A percentile compares a stretch with the other conserved stretches of the same genome.
phyloP scores from a whole-genome alignment of 352 stramenopile genomes.

The Globisporangium viniferum region DNA sequence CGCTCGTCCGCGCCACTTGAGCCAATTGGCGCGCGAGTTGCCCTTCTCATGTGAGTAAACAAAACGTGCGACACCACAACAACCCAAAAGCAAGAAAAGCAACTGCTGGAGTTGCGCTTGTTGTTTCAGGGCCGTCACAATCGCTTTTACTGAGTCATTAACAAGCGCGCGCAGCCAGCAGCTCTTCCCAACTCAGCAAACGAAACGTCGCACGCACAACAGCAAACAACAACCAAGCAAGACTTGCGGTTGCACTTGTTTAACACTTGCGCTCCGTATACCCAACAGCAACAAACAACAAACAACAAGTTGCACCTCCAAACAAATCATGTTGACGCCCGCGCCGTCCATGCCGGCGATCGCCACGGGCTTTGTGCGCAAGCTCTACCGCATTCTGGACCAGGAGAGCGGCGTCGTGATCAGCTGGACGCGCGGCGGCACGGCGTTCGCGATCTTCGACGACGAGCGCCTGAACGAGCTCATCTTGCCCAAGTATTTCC shows the following conservation, averaged over 20 bases:
- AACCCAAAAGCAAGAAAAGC: neutral
- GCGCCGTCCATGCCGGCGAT: slow-evolving; percentile 30
- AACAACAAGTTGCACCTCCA: neutral
- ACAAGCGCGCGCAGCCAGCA: neutral
- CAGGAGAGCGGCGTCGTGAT: slow-evolving; percentile 51
- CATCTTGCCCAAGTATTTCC: slow-evolving; percentile 68
- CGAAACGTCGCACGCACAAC: neutral
- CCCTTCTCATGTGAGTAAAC: slow-evolving; percentile 2
- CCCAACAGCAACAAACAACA: neutral
- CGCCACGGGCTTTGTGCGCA: slow-evolving; percentile 67
- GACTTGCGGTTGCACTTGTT: neutral
- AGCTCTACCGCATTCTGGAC: slow-evolving; percentile 76
- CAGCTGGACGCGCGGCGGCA: slow-evolving; percentile 48
- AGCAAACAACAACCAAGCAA: neutral
- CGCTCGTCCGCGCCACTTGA: neutral
- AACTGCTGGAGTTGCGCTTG: neutral
- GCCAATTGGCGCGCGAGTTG: slow-evolving; percentile 5
- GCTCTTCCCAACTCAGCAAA: neutral
- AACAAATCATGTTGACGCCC: neutral
- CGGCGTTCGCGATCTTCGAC: slow-evolving; percentile 56
- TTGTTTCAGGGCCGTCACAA: slow-evolving; percentile 3
- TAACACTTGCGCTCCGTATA: neutral
- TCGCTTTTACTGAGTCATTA: slow-evolving; percentile 15
- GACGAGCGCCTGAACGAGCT: slow-evolving; percentile 35
- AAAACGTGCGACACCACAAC: neutral